Evolutionary conservation across 331 rosid genomes (phyloP).

Genomic region (Acacia concinna): DNA sequence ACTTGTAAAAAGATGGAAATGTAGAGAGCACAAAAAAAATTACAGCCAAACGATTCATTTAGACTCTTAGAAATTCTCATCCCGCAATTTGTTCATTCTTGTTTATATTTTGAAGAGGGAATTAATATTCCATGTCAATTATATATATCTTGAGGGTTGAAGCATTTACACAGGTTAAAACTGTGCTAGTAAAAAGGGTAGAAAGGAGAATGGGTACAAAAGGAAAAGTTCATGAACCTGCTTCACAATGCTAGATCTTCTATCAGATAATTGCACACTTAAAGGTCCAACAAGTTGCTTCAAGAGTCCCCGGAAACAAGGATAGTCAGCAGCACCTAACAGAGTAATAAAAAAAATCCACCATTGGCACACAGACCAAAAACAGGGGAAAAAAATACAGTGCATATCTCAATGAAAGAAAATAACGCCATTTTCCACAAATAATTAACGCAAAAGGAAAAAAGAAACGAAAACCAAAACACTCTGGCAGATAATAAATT

Average conservation of each 20-base stretch:
- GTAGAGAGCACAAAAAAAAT: neutral
- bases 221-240: conserved; percentile 58
- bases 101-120: neutral
- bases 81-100: neutral
- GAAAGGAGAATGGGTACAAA: conserved; percentile 14
- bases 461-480: conserved; percentile 10
- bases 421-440: conserved; percentile 7
- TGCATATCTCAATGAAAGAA: conserved; percentile 10
- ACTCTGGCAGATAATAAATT: conserved; percentile 22
- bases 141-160: neutral
- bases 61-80: neutral
- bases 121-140: neutral
- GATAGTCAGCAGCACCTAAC: conserved; percentile 93
- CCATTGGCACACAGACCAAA: neutral
- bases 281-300: conserved; percentile 97
- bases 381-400: neutral
- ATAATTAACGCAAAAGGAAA: neutral
- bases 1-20: neutral
- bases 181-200: neutral
- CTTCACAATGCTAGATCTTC: conserved; percentile 97
- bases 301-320: conserved; percentile 83
- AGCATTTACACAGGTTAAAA: neutral
- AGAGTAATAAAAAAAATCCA: conserved; percentile 29
- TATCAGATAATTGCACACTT: conserved; percentile 86
- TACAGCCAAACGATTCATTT: neutral